phyloP scores from a whole-genome alignment of 2,329 filamentous ascomycete genomes.

The Shiraia sp. region DNA sequence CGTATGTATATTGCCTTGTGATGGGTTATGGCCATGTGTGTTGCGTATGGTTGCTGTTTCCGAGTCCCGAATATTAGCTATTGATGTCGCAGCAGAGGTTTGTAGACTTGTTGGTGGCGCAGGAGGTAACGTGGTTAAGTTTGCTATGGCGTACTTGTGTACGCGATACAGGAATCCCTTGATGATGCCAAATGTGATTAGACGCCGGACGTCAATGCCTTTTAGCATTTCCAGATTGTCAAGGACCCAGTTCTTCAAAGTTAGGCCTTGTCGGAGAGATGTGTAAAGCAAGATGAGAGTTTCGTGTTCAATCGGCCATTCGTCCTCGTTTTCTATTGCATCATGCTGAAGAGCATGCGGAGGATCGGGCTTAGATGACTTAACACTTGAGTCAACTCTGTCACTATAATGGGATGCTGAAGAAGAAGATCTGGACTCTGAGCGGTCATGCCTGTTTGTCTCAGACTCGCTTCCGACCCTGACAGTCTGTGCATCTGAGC shows the following conservation, averaged over 20 bases:
- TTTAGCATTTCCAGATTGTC: slow-evolving; percentile 72
- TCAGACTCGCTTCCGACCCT: slow-evolving; percentile 23
- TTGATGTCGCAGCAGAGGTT: slow-evolving; percentile 19
- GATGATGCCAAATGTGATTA: slow-evolving; percentile 95
- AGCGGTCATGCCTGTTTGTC: slow-evolving; percentile 18
- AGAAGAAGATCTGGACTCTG: slow-evolving; percentile 28
- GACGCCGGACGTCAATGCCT: slow-evolving; percentile 82
- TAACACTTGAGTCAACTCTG: slow-evolving; percentile 15
- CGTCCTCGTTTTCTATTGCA: slow-evolving; percentile 14
- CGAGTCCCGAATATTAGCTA: slow-evolving; percentile 20
- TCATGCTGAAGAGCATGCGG: slow-evolving; percentile 5
- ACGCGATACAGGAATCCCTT: slow-evolving; percentile 93
- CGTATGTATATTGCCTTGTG: slow-evolving; percentile 9
- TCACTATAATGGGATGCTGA: slow-evolving; percentile 19
- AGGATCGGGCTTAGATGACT: slow-evolving; percentile 9
- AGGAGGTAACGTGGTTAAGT: slow-evolving; percentile 20
- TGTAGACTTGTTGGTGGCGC: slow-evolving; percentile 33
- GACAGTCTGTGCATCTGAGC: slow-evolving; percentile 14
- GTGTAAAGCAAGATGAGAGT: slow-evolving; percentile 80
- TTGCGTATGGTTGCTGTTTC: slow-evolving; percentile 21
- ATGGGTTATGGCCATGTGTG: slow-evolving; percentile 10
- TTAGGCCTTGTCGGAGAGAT: slow-evolving; percentile 78
- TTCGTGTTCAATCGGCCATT: slow-evolving; percentile 29
- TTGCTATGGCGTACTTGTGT: slow-evolving; percentile 81
- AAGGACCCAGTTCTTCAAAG: slow-evolving; percentile 85